Evolutionary conservation across 192 early-diverging fungal species (phyloP), one percentile per base, ranked within the genome.

Genomic region (Coemansia sp.): DNA sequence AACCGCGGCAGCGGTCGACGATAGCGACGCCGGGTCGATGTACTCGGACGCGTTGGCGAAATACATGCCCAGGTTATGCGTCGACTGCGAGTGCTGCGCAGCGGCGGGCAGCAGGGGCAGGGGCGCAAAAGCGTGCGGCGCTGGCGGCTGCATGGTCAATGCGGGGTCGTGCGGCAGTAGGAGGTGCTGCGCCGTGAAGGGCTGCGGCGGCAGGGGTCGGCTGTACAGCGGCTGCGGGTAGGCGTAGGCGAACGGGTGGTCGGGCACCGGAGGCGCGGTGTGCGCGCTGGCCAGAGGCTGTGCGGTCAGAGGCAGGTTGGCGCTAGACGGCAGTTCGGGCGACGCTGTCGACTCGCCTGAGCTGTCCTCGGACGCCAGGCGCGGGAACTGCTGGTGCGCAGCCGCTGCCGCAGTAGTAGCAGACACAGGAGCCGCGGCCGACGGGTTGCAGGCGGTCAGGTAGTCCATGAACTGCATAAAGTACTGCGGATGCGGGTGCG

Each of bases 401-500:
- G 62, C 57, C 42, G 56, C 39, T 38, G 51, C 53, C 12, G 56
- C 30, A 18, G 57, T 34, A 49, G 62, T n/a, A 40, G 58, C 18
- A 48, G 61, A 0, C 21, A 39, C 9, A 25, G 40, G 14, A 27
- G 34, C n/a, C 43, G 66, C 8, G 43, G 48, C 4, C 4, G 38
- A 5, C 21, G 53, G 59, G 54, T 67, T 67, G 61, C 61, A 78
- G 14, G 51, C 54, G 1, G 74, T 63, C 14, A 78, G 54, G 34
- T 78, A 78, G 68, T 78, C 74, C 39, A 78, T 78, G 57, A 78
- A 51, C 64, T 78, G 74, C 64, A 78, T 67, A n/a, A 78, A 39
- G 38, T 67, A 66, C 57, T 78, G 67, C 61, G 59, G 68, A 38
- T 40, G 55, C 51, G 55, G 41, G n/a, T 37, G 55, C 39, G 55